Evolutionary conservation across 345 rosid genomes (phyloP), one percentile per base, ranked within the genome.

Genomic region (Clausena lansium): DNA sequence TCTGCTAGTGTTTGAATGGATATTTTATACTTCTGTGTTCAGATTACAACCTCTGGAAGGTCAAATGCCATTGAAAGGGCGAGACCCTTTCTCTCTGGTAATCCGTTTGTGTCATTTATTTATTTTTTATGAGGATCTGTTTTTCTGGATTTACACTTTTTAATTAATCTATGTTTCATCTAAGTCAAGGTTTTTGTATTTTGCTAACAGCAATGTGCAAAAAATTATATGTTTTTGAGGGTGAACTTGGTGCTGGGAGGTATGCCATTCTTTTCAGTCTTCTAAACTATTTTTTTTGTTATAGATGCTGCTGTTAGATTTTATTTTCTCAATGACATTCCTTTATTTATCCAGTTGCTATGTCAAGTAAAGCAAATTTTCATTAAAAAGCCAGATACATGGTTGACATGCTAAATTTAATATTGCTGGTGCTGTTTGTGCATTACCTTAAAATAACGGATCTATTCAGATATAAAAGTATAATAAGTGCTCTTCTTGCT

Each of bases 231-330:
- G 76, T 87, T 35, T 93, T 90, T 74, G 92, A 90, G 57, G 95
- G 94, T 77, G 94, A 93, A 88, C 79, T 88, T 75, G 93, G 97
- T 80, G 93, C 90, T 81, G 95, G 89, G 84, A 87, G 98, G 98
- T 95, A 84, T 76, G 83, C 22, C 27, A 28, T 85, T 82, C 28
- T 84, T 83, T 13, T 79, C 59, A 22, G 50, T 70, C 45, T 62
- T 47, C 15, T 17, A 5, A 36, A 3, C 35, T 25, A 66, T 70
- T 22, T 36, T 17, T 25, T 25, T 50, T 35, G 36, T 55, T 4
- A 52, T n/a, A 22, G 63, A 25, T 17, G 22, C 10, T 28, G 54
- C 58, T 27, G 9, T 77, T 38, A 45, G 63, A 27, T 52, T 54
- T 36, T 59, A 59, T 52, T 52, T 52, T 6, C 57, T 52, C 22